These are phyloP conservation scores for Leucocoprinus birnbaumii DNA, from an alignment of 768 basidiomycete genomes.

Conservation along the genomic window DNA sequence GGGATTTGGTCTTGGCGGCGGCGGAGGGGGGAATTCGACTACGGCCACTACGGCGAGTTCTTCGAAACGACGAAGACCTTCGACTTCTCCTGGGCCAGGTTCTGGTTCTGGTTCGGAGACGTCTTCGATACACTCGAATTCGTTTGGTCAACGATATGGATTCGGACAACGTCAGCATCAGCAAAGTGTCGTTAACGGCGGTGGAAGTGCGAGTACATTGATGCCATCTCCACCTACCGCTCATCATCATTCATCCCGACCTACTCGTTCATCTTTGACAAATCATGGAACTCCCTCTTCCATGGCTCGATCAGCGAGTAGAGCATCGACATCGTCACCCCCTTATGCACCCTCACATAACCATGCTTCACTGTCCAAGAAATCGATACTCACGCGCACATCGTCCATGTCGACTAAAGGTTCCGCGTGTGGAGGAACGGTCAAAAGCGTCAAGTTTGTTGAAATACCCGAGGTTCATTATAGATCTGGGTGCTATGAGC, in stretches of 20 bases:
- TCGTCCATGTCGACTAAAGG: slow-evolving; percentile 45
- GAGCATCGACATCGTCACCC: not conserved
- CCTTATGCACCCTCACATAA: slow-evolving; percentile 12
- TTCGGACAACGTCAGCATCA: not conserved
- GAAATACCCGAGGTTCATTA: slow-evolving; percentile 64
- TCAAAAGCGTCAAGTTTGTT: slow-evolving; percentile 69
- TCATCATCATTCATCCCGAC: not conserved
- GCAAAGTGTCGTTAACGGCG: too few relatives aligned
- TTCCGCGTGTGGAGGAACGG: slow-evolving; percentile 26
- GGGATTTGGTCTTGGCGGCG: not conserved
- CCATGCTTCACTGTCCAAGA: slow-evolving; percentile 18
- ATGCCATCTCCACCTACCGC: not conserved
- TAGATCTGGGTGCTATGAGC: slow-evolving; percentile 9
- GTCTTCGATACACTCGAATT: slow-evolving; percentile 2
- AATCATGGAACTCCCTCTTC: slow-evolving; percentile 4
- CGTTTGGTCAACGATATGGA: not conserved
- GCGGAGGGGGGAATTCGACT: not conserved
- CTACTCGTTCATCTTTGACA: slow-evolving; percentile 10
- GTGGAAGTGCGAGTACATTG: not conserved
- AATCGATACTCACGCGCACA: slow-evolving; percentile 58
- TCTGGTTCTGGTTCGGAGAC: slow-evolving; percentile 6
- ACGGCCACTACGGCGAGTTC: not conserved
- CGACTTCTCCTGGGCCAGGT: slow-evolving; percentile 7
- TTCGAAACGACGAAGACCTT: slow-evolving; percentile 10
- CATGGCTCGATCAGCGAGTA: slow-evolving; percentile 1